A percentile compares a stretch with the other conserved stretches of the same genome.
Conservation (phyloP, 805 yeast genomes). For the Nematodospora valgi region DNA sequence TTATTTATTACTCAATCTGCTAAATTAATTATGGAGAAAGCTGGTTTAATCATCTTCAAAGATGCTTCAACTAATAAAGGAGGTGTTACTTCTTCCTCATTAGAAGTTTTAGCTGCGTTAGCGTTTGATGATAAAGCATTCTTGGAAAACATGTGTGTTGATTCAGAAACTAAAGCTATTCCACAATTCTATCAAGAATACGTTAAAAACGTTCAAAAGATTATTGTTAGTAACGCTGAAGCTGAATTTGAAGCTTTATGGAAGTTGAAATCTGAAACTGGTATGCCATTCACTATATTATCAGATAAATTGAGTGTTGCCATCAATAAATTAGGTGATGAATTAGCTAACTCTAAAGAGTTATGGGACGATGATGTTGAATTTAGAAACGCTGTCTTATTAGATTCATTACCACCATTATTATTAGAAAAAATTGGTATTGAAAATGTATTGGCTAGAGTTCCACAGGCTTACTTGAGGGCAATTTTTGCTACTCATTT, state of each 20-base stretch:
- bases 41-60: slow-evolving; percentile 84
- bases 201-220: slow-evolving; percentile 77
- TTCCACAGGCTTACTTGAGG: slow-evolving; percentile 82
- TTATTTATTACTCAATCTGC: slow-evolving; percentile 93
- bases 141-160: slow-evolving; percentile 73
- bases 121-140: slow-evolving; percentile 85
- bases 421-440: slow-evolving; percentile 65
- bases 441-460: slow-evolving; percentile 64
- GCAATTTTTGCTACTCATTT: slow-evolving; percentile 86
- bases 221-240: slow-evolving; percentile 73
- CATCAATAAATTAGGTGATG: slow-evolving; percentile 82
- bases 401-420: slow-evolving; percentile 73
- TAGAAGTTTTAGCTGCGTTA: slow-evolving; percentile 92
- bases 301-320: slow-evolving; percentile 83
- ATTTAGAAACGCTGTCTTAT: slow-evolving; percentile 74
- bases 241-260: slow-evolving; percentile 85
- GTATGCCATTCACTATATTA: slow-evolving; percentile 60
- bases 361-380: slow-evolving; percentile 78
- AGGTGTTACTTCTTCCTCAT: slow-evolving; percentile 95
- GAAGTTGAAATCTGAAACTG: slow-evolving; percentile 65
- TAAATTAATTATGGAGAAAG: slow-evolving; percentile 77
- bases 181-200: slow-evolving; percentile 81
- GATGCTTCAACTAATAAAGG: slow-evolving; percentile 98
- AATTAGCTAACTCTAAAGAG: slow-evolving; percentile 74
- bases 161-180: slow-evolving; percentile 44